Percentiles rank a stretch among this genome's conserved stretches.
Evolutionary conservation across 2,329 filamentous ascomycete species (phyloP).

Genomic region (Lasiodiplodia gonubiensis): DNA sequence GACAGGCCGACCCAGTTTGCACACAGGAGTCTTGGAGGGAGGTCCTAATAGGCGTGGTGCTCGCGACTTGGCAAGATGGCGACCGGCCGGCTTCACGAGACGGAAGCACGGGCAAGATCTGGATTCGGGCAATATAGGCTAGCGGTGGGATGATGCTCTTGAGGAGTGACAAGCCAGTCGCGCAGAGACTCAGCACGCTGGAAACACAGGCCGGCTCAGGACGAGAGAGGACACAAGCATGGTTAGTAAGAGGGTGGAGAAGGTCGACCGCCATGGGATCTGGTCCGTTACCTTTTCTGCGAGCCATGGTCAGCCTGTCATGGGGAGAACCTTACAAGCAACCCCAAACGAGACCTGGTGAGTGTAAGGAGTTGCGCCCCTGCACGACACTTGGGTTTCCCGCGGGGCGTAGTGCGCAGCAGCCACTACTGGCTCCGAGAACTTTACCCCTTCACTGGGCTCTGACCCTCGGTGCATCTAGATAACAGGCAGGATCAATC

Average conservation of each 20-base stretch:
- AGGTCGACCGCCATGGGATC: constrained; percentile 5
- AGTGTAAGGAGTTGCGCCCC: constrained; percentile 5
- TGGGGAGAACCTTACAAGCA: constrained; percentile 14
- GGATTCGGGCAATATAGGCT: not conserved
- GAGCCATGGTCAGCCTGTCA: constrained; percentile 10
- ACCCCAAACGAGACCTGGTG: constrained; percentile 7
- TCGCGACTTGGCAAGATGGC: not conserved
- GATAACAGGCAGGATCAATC: constrained; percentile 1
- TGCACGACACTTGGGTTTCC: not conserved
- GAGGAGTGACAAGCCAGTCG: not conserved
- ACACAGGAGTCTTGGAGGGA: not conserved
- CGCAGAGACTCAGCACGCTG: not conserved
- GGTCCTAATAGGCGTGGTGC: not conserved
- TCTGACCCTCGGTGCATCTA: not conserved
- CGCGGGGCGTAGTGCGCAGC: constrained; percentile 1
- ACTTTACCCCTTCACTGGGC: not conserved
- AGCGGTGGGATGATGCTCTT: not conserved
- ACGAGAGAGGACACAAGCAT: too few species aligned
- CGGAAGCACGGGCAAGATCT: constrained; percentile 5
- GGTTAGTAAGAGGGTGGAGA: not conserved
- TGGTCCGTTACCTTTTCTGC: constrained; percentile 1
- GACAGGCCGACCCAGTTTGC: not conserved
- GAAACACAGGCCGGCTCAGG: too few species aligned
- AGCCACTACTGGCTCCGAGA: constrained; percentile 5
- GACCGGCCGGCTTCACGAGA: constrained; percentile 2